Base-by-base conservation (phyloP, 176 grass and related monocot genomes). In the Ampelocalamus luodianensis region DNA sequence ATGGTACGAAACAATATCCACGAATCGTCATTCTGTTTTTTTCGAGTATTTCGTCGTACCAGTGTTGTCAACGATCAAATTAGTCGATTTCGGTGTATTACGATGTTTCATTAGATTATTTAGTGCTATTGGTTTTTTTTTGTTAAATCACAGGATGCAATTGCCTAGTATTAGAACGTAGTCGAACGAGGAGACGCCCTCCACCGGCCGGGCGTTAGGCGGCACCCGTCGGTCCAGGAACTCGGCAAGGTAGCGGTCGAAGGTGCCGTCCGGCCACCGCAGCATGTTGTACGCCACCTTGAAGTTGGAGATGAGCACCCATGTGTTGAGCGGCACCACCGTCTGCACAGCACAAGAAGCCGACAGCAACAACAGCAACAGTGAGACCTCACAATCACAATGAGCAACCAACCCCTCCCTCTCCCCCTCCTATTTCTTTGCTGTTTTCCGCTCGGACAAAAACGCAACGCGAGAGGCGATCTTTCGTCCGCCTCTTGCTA, bases 251-350 rank as follows among this genome's bases (percentile, higher is more conserved):
- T 89, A 64, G 61, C 96, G 96, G 71, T 99, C 93, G 65, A 99
- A 99, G 83, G 96, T 96, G 80, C 96, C 96, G 53, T 99, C 96
- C 20, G 96, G 88, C 8, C 96, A 91, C 49, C 96, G 96, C 36
- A 96, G 86, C 86, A 96, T 90, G 86, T 94, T 92, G 91, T 99
- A 99, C 27, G 90, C 79, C 80, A 99, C 51, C 89, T 99, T 99
- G 93, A 92, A 99, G 90, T 99, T 94, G 88, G 96, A 99, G 82
- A 96, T 99, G 83, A 99, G 96, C 53, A 99, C 90, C 91, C 90
- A 94, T 72, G 93, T 96, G 90, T 99, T 85, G 51, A 96, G 88
- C 79, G 96, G 96, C 85, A 99, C 96, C 36, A 48, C 91, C 75
- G 84, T 92, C 93, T 98, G 93, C 50, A 65, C 29, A 87, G 24